Base-by-base conservation (phyloP, 345 rosid species). In the Reutealis trisperma region DNA sequence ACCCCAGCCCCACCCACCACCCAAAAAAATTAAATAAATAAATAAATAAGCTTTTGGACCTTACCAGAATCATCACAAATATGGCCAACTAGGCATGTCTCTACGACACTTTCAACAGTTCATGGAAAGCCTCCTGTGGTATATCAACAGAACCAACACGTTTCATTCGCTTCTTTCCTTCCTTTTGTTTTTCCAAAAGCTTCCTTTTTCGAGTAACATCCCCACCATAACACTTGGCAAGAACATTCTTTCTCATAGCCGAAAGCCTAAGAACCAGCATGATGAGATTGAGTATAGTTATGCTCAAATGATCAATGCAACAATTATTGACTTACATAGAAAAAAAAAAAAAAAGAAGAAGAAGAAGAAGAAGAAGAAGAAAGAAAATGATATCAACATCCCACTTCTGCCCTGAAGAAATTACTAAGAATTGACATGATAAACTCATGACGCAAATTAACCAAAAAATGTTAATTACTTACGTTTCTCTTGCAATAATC, bases 111-210 rank as follows among this genome's bases (percentile, higher is more conserved):
- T 89, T 96, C 84, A 96, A 83, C 73, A 96, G 82, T 81, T 93
- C 89, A 82, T 91, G 90, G 84, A 96, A 96, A 74, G 99, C 98
- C 77, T 96, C 98, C 76, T 96, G 99, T 42, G 99, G 97, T 77
- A 96, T 96, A 77, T 93, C 98, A 74, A 96, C 98, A 71, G 99
- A 96, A 75, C 99, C 99, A 74, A 96, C 84, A 13, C 99, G 88
- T 83, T 96, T 96, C 99, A 96, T 96, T 45, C 97, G 82, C 82
- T 93, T 96, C 88, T 96, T 96, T 73, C 99, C 99, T 89, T 96
- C 98, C 87, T 93, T 93, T 68, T 96, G 97, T 74, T 96, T 96
- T 86, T 93, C 99, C 70, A 96, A 83, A 65, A 93, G 92, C 88
- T 96, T 96, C 88, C 78, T 91, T 83, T 96, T 96, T 77, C 99